Evolutionary conservation across 768 basidiomycete species (phyloP).

Genomic region (Chalciporus chontae): DNA sequence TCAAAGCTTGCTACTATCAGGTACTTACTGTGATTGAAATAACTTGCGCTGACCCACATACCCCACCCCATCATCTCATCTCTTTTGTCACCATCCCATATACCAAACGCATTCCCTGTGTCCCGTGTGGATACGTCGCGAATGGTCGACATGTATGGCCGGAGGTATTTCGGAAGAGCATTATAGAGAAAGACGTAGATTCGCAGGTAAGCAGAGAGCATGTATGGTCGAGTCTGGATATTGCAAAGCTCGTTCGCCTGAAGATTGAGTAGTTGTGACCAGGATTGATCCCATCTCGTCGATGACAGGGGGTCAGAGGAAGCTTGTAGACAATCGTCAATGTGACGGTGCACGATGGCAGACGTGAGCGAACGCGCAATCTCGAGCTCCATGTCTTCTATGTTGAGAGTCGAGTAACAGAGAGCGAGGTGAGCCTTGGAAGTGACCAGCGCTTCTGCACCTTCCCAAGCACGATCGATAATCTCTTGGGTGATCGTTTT

Average conservation of each 20-base stretch:
- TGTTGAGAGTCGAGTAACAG: conserved; percentile 26
- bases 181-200: conserved; percentile 52
- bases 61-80: conserved; percentile 66
- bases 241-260: conserved; percentile 56
- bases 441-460: conserved; percentile 32
- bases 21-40: conserved; percentile 64
- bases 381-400: conserved; percentile 56
- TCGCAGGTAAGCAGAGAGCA: conserved; percentile 50
- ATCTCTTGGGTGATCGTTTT: conserved; percentile 34
- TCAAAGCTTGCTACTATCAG: background rate
- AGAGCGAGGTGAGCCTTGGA: conserved; percentile 22
- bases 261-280: conserved; percentile 50
- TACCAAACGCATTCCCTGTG: conserved; percentile 64
- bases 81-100: conserved; percentile 53
- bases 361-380: conserved; percentile 54
- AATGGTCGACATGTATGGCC: conserved; percentile 40
- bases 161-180: conserved; percentile 28
- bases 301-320: conserved; percentile 3
- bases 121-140: conserved; percentile 58
- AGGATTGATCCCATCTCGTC: conserved; percentile 22
- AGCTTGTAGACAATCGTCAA: conserved; percentile 14
- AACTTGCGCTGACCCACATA: conserved; percentile 56
- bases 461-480: conserved; percentile 46
- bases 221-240: conserved; percentile 43
- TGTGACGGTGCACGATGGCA: conserved; percentile 44